These are phyloP conservation scores for Omphalotus guepiniiformis DNA, from an alignment of 768 basidiomycete species.

Conservation along the genomic window DNA sequence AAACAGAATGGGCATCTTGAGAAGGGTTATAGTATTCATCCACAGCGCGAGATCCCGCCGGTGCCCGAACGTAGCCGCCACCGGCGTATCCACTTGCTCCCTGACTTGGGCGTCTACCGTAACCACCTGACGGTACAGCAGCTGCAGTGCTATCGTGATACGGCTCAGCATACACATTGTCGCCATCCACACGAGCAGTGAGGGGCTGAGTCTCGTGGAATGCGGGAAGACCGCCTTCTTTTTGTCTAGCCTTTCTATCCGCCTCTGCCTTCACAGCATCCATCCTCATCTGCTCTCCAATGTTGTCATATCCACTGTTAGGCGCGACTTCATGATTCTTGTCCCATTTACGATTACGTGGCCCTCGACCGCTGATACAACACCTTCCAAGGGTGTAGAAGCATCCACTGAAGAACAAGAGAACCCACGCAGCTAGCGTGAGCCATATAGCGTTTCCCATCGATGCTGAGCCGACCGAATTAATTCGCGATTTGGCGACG, in stretches of 20 bases:
- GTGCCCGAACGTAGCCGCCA: conserved; percentile 64
- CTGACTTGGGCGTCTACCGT: conserved; percentile 28
- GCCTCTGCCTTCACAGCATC: conserved; percentile 86
- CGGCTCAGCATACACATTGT: conserved; percentile 46
- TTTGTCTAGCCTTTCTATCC: conserved; percentile 71
- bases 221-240: conserved; percentile 65
- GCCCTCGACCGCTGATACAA: conserved; percentile 60
- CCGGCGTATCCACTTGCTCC: conserved; percentile 29
- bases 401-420: conserved; percentile 89
- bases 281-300: conserved; percentile 67
- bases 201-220: conserved; percentile 76
- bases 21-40: conserved; percentile 66
- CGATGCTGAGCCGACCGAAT: conserved; percentile 67
- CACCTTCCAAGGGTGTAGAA: conserved; percentile 83
- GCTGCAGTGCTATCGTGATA: conserved; percentile 24
- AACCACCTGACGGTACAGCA: conserved; percentile 22
- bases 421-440: conserved; percentile 78
- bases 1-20: conserved; percentile 19
- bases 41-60: conserved; percentile 62
- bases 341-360: conserved; percentile 34
- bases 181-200: conserved; percentile 53
- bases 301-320: conserved; percentile 24
- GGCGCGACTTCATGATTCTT: conserved; percentile 27
- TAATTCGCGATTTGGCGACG: conserved; percentile 82
- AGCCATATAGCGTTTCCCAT: conserved; percentile 93